Evolutionary conservation across 2,329 filamentous ascomycete species (phyloP).

Genomic region (Ustilaginoidea virens): DNA sequence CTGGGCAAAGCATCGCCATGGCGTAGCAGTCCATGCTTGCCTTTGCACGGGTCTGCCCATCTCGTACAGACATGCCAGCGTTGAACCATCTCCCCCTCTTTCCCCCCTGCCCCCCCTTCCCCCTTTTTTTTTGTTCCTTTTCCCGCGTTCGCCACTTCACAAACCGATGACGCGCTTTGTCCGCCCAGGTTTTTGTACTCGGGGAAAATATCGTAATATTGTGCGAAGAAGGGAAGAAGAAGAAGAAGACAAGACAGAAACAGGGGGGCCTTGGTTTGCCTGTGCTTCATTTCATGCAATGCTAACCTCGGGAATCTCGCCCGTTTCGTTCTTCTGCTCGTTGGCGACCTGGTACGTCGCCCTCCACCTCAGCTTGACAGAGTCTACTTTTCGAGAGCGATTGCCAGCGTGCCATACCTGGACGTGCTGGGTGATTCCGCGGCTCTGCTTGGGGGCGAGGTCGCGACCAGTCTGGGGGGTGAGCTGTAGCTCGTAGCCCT

Average conservation of each 20-base stretch:
- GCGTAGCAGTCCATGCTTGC: too few species aligned
- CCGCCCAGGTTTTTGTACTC: too few species aligned
- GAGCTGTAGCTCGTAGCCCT: slow-evolving; percentile 71
- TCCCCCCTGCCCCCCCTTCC: slow-evolving; percentile 3
- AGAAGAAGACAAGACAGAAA: not conserved
- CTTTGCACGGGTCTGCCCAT: not conserved
- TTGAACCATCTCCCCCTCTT: not conserved
- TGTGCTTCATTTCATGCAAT: too few species aligned
- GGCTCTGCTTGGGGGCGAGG: slow-evolving; percentile 55
- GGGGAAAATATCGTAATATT: not conserved
- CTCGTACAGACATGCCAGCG: not conserved
- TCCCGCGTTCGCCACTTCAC: slow-evolving; percentile 4
- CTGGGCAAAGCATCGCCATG: too few species aligned
- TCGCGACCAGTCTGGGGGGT: slow-evolving; percentile 72
- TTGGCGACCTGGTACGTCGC: slow-evolving; percentile 60
- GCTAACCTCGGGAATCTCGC: slow-evolving; percentile 66
- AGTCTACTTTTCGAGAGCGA: slow-evolving; percentile 49
- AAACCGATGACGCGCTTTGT: too few species aligned
- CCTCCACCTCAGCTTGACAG: slow-evolving; percentile 84
- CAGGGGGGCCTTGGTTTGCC: not conserved
- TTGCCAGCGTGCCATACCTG: slow-evolving; percentile 60
- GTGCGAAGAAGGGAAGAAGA: not conserved
- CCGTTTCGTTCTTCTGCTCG: slow-evolving; percentile 60
- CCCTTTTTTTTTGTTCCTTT: slow-evolving; percentile 6
- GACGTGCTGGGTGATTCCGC: slow-evolving; percentile 70